A percentile compares a stretch with the other conserved stretches of the same genome.
These are phyloP conservation scores for Buddleja alternifolia DNA, from an alignment of 257 asterid species.

Conservation along the genomic window DNA sequence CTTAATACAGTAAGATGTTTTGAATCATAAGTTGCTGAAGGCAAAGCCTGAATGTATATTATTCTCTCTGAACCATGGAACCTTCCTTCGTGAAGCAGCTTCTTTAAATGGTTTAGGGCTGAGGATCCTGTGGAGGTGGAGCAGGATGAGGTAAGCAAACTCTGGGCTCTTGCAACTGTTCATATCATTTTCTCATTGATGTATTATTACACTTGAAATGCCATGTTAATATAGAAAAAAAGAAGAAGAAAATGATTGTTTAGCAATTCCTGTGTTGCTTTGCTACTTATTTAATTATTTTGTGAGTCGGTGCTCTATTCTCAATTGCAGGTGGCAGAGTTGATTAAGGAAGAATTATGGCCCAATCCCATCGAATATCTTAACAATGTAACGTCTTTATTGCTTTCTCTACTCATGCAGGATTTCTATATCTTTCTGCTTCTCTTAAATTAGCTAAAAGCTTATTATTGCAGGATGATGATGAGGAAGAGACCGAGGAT, in stretches of 20 bases:
- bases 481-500: conserved; percentile 48
- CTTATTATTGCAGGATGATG: conserved; percentile 41
- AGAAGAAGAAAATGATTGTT: not conserved
- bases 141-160: conserved; percentile 50
- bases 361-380: conserved; percentile 54
- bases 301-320: not conserved
- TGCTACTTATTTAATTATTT: no score
- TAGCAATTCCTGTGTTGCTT: not conserved
- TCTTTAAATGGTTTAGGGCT: conserved; percentile 60
- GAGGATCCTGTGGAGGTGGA: conserved; percentile 40
- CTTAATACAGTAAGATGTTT: not conserved
- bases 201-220: conserved; percentile 2
- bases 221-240: not conserved
- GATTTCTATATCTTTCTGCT: not conserved
- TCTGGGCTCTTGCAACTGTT: conserved; percentile 4
- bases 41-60: conserved; percentile 3
- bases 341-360: conserved; percentile 65
- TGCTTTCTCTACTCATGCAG: not conserved
- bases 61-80: conserved; percentile 16
- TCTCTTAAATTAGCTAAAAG: conserved; percentile 24
- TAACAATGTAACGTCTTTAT: conserved; percentile 37
- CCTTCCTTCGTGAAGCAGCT: conserved; percentile 46
- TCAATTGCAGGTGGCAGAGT: conserved; percentile 55
- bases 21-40: not conserved
- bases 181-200: not conserved